phyloP scores from a whole-genome alignment of 176 grass and related monocot species.

The Coix lacrymajobi region DNA sequence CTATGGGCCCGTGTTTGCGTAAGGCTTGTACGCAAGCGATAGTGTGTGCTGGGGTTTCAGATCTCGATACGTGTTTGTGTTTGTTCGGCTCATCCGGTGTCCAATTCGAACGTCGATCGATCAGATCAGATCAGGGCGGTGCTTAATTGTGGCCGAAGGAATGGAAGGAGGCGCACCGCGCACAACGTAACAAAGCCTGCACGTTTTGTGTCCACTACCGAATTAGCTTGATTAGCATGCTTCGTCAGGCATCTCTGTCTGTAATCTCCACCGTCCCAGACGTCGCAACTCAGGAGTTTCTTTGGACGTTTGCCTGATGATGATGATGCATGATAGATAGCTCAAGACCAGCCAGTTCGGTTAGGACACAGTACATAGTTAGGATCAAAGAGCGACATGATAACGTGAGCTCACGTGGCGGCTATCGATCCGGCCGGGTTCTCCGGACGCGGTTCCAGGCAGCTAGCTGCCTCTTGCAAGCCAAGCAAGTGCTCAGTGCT shows the following conservation, averaged over 20 bases:
- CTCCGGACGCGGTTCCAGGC: constrained; percentile 24
- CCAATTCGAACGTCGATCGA: not conserved
- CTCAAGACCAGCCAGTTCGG: no score
- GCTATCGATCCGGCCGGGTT: not conserved
- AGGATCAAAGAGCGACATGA: not conserved
- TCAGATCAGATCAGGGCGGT: not conserved
- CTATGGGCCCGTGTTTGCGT: not conserved
- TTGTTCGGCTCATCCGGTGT: not conserved
- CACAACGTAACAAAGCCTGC: not conserved
- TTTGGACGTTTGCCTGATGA: no score
- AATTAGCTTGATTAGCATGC: not conserved
- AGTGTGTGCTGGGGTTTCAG: constrained; percentile 5
- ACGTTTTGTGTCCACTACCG: constrained; percentile 20
- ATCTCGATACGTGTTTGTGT: not conserved
- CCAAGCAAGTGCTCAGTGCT: constrained; percentile 36
- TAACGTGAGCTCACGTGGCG: constrained; percentile 28
- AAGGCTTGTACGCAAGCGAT: constrained; percentile 44
- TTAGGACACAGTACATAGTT: no score
- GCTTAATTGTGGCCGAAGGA: constrained; percentile 7
- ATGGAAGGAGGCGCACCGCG: not conserved
- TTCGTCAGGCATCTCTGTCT: not conserved
- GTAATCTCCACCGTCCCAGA: not conserved
- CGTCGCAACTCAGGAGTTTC: no score
- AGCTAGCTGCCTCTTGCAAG: constrained; percentile 28
- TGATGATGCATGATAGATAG: no score